These are phyloP conservation scores for Penicillium bialowiezense DNA, from an alignment of 495 filamentous ascomycete species.

Conservation along the genomic window DNA sequence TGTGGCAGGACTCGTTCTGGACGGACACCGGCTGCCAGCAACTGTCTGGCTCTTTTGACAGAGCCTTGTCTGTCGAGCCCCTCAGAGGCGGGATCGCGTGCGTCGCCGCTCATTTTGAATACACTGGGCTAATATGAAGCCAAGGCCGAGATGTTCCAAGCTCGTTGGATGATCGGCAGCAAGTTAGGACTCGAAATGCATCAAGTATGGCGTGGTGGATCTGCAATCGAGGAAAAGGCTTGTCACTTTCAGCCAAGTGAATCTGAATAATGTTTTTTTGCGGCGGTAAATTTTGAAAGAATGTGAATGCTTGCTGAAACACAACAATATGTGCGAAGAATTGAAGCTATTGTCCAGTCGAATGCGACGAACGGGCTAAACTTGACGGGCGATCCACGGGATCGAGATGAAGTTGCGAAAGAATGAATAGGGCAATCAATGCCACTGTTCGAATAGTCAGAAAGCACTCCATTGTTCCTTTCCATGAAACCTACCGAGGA, in stretches of 20 bases:
- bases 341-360: conserved; percentile 10
- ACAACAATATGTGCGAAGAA: conserved; percentile 4
- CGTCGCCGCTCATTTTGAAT: conserved; percentile 17
- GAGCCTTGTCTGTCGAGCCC: conserved; percentile 34
- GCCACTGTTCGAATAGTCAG: conserved; percentile 24
- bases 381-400: conserved; percentile 6
- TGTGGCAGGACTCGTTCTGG: conserved; percentile 29
- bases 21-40: conserved; percentile 49
- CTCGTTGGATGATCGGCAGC: not conserved
- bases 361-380: conserved; percentile 16
- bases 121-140: not conserved
- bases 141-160: not conserved
- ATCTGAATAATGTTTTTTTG: conserved; percentile 9
- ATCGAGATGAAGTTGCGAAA: conserved; percentile 16
- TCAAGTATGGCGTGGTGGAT: not conserved
- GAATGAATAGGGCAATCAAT: conserved; percentile 39
- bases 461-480: not conserved
- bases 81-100: conserved; percentile 8
- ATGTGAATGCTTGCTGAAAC: conserved; percentile 8
- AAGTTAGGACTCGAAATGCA: conserved; percentile 4
- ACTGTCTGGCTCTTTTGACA: conserved; percentile 49
- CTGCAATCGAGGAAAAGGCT: not conserved
- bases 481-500: not conserved
- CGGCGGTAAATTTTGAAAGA: conserved; percentile 16
- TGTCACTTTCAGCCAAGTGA: not conserved